Conservation (phyloP, 2,329 filamentous ascomycete genomes). For the Penicillium corylophilum region DNA sequence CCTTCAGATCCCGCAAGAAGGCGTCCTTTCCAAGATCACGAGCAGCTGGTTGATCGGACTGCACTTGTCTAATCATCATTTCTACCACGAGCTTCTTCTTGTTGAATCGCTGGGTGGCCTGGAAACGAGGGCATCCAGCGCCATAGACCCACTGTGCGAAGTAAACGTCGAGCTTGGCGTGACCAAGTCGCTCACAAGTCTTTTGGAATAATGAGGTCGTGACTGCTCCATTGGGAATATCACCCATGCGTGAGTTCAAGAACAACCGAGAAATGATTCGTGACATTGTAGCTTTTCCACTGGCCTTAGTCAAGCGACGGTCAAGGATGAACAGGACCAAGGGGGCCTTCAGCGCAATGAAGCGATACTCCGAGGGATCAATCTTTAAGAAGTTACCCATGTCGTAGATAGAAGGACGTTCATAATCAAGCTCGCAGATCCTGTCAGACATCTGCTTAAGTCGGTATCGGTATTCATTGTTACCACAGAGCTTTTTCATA, state of each 20-base stretch:
- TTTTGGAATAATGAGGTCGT: conserved; percentile 75
- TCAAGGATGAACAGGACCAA: conserved; percentile 93
- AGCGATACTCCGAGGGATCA: conserved; percentile 82
- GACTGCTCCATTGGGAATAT: conserved; percentile 68
- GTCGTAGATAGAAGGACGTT: conserved; percentile 77
- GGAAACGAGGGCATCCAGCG: conserved; percentile 83
- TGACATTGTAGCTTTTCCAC: conserved; percentile 77
- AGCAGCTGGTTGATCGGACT: conserved; percentile 57
- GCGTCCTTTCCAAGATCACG: conserved; percentile 66
- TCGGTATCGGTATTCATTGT: conserved; percentile 89
- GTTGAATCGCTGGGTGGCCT: conserved; percentile 87
- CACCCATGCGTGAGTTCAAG: conserved; percentile 79
- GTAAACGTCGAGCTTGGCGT: conserved; percentile 83
- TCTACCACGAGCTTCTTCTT: conserved; percentile 96
- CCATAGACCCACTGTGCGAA: conserved; percentile 92
- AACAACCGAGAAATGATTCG: conserved; percentile 85
- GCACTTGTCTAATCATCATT: conserved; percentile 80
- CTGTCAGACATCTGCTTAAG: conserved; percentile 82
- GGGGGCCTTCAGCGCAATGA: conserved; percentile 86
- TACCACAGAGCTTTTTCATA: conserved; percentile 85
- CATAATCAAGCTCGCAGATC: conserved; percentile 76
- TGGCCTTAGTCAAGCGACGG: conserved; percentile 83
- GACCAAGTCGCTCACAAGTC: conserved; percentile 82
- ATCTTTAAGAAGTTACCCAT: conserved; percentile 76
- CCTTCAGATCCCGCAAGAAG: conserved; percentile 83